These are phyloP conservation scores for Mycena floridula DNA, from an alignment of 768 basidiomycete genomes.

Conservation along the genomic window DNA sequence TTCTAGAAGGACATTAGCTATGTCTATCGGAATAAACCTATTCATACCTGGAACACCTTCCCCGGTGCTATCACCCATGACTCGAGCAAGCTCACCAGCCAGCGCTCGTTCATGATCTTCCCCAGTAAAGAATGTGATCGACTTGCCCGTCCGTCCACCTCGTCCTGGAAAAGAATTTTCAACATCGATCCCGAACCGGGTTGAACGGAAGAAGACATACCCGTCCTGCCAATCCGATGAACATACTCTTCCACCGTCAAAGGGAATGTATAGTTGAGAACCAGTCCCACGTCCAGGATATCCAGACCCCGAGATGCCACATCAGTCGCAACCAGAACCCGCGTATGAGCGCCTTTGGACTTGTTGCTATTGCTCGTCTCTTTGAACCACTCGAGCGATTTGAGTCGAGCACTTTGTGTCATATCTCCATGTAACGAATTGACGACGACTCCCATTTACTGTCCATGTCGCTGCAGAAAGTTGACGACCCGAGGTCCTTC, in stretches of 20 bases:
- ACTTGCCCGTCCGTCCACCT: slow-evolving; percentile 84
- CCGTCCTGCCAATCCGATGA: slow-evolving; percentile 85
- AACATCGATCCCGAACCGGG: too few species aligned
- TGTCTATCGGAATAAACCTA: too few species aligned
- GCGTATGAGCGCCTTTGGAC: slow-evolving; percentile 69
- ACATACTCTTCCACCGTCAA: slow-evolving; percentile 92
- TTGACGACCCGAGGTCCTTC: slow-evolving; percentile 89
- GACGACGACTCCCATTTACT: slow-evolving; percentile 68
- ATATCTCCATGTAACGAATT: slow-evolving; percentile 88
- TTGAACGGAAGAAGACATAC: too few species aligned
- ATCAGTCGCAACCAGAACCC: slow-evolving; percentile 91
- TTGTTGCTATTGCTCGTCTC: not conserved
- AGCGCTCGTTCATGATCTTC: slow-evolving; percentile 77
- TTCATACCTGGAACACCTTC: slow-evolving; percentile 29
- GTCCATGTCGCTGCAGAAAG: slow-evolving; percentile 62
- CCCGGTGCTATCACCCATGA: slow-evolving; percentile 84
- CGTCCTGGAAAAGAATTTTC: too few species aligned
- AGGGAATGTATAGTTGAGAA: slow-evolving; percentile 98
- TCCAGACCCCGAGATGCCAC: slow-evolving; percentile 96
- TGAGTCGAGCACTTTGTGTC: slow-evolving; percentile 78
- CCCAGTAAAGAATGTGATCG: slow-evolving; percentile 96
- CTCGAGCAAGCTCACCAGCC: slow-evolving; percentile 90
- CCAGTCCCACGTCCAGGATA: slow-evolving; percentile 91
- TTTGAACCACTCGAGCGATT: slow-evolving; percentile 77
- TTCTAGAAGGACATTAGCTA: too few species aligned